phyloP scores from a whole-genome alignment of 495 filamentous ascomycete species.

The Lophium mytilinum region DNA sequence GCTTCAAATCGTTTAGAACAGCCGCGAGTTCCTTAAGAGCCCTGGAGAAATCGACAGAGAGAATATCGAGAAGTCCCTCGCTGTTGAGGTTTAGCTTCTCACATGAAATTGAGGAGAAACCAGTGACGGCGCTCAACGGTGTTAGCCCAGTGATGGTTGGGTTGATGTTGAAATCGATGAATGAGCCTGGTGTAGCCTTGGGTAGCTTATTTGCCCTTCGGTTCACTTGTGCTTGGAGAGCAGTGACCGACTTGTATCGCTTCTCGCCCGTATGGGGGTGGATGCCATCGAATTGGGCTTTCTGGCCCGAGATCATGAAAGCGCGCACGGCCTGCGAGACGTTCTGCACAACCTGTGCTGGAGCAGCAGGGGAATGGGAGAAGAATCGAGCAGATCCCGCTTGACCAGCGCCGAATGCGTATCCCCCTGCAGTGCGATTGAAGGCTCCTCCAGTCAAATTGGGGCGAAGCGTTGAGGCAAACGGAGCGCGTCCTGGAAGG shows the following conservation, averaged over 20 bases:
- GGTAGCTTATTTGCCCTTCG: conserved; percentile 50
- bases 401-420: conserved; percentile 62
- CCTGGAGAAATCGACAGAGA: conserved; percentile 83
- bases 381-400: conserved; percentile 75
- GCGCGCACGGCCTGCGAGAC: conserved; percentile 84
- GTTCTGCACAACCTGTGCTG: conserved; percentile 88
- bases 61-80: conserved; percentile 69
- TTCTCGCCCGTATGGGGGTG: conserved; percentile 61
- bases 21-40: conserved; percentile 75
- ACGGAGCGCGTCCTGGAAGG: conserved; percentile 68
- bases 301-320: conserved; percentile 81
- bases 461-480: conserved; percentile 82
- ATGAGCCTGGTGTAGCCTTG: conserved; percentile 59
- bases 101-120: conserved; percentile 21
- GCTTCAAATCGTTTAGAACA: conserved; percentile 73
- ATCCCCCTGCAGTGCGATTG: conserved; percentile 78
- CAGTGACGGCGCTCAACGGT: conserved; percentile 41
- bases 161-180: conserved; percentile 74
- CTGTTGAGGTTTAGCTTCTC: conserved; percentile 54
- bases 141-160: conserved; percentile 82
- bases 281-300: conserved; percentile 72
- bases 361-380: conserved; percentile 74
- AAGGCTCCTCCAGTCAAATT: conserved; percentile 87
- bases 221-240: conserved; percentile 60
- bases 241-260: conserved; percentile 62